Conservation (phyloP, 2,329 filamentous ascomycete genomes). For the Penicillium capsulatum region DNA sequence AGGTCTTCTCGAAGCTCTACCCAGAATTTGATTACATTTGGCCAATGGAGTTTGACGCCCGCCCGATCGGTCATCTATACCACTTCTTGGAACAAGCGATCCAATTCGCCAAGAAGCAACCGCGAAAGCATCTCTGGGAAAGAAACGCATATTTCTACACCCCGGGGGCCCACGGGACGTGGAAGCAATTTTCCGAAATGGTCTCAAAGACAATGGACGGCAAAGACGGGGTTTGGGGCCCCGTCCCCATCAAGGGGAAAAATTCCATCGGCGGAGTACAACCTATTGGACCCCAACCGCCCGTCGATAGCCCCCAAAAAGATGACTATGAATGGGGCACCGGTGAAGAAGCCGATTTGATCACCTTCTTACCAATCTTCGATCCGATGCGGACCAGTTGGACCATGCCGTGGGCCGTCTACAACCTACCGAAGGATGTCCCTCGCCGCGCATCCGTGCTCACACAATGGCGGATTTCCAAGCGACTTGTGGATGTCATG, state of each 20-base stretch:
- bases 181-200: slow-evolving; percentile 2
- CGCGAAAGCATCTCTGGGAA: slow-evolving; percentile 57
- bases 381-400: slow-evolving; percentile 68
- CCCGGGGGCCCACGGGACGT: slow-evolving; percentile 5
- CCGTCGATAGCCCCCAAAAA: slow-evolving; percentile 53
- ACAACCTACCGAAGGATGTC: slow-evolving; percentile 51
- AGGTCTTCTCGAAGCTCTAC: slow-evolving; percentile 69
- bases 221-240: slow-evolving; percentile 5
- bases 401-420: slow-evolving; percentile 43
- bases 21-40: slow-evolving; percentile 69
- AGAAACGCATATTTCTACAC: slow-evolving; percentile 53
- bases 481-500: slow-evolving; percentile 57
- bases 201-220: slow-evolving; percentile 1
- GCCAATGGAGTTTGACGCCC: slow-evolving; percentile 78
- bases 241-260: slow-evolving; percentile 3
- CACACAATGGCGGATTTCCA: slow-evolving; percentile 64
- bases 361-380: slow-evolving; percentile 75
- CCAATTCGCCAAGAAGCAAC: slow-evolving; percentile 51
- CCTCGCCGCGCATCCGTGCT: slow-evolving; percentile 71
- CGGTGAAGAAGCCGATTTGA: slow-evolving; percentile 69
- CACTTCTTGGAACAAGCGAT: slow-evolving; percentile 65
- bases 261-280: not conserved
- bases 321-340: slow-evolving; percentile 60
- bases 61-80: slow-evolving; percentile 71
- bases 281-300: slow-evolving; percentile 55